Evolutionary conservation across 2,329 filamentous ascomycete species (phyloP), one percentile per base, ranked within the genome.

Genomic region (Huntiella decipiens): DNA sequence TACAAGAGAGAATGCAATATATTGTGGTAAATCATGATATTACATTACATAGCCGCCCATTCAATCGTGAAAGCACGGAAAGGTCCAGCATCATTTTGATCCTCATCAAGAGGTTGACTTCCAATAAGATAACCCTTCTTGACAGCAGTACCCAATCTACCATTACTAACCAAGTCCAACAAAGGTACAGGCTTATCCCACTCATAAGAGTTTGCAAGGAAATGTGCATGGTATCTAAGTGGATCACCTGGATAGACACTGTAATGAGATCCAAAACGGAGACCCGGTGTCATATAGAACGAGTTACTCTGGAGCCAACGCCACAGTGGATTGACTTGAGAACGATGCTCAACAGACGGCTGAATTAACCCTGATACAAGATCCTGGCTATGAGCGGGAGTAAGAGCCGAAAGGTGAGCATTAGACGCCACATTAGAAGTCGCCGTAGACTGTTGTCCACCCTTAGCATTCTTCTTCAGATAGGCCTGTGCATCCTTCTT

Each of bases 181-280:
- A 96, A 66, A 34, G 82, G 73, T 47, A 98, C 79, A 54, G 86
- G 76, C 55, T 94, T 75, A 50, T 95, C 77, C 85, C 86, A 96
- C n/a, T 69, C 76, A 54, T 82, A 75, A 31, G 82, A 77, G n/a
- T 79, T 81, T 5, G 80, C 83, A 54, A 94, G 71, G 59, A 94
- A 96, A 60, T 98, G 91, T 39, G 85, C 91, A 61, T 98, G 91
- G 59, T 92, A 98, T 8, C 91, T 79, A 44, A 98, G 67, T 1
- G 91, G 86, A 58, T 98, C 91, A 39, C 91, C 91, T 0, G 91
- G 91, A 56, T 98, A 98, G 4, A 92, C 84, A 54, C 86, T 85
- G 62, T 93, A 95, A 56, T 91, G 77, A 55, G 87, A 92, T 19
- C 91, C 91, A 56, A 98, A 98, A 19, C 91, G 82, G 44, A 98